These are phyloP conservation scores for Ascochyta clinopodiicola DNA, from an alignment of 2,329 filamentous ascomycete species.

Conservation along the genomic window DNA sequence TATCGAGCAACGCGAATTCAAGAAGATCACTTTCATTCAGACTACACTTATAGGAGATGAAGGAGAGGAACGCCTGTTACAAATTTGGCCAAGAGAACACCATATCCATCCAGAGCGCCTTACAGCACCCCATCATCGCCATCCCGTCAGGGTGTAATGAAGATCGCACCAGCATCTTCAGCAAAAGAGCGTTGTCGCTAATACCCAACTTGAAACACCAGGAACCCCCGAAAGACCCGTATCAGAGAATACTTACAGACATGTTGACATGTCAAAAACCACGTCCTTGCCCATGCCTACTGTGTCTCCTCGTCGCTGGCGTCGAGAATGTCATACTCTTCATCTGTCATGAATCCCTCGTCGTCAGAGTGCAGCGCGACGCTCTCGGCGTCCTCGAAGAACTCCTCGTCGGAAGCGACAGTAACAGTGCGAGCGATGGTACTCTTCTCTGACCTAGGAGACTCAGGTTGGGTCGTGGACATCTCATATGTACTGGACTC, in stretches of 20 bases:
- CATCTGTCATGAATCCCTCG: slow-evolving; percentile 89
- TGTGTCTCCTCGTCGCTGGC: slow-evolving; percentile 82
- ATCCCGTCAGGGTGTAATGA: slow-evolving; percentile 23
- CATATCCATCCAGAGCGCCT: slow-evolving; percentile 19
- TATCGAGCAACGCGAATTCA: not conserved
- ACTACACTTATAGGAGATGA: slow-evolving; percentile 28
- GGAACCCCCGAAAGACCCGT: slow-evolving; percentile 3
- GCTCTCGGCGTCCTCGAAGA: slow-evolving; percentile 65
- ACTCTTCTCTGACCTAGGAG: slow-evolving; percentile 34
- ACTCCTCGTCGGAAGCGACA: slow-evolving; percentile 57
- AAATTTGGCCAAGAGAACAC: slow-evolving; percentile 5
- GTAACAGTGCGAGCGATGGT: slow-evolving; percentile 41
- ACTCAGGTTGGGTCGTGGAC: slow-evolving; percentile 37
- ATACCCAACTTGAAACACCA: slow-evolving; percentile 25
- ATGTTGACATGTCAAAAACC: not conserved
- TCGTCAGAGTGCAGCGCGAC: slow-evolving; percentile 63
- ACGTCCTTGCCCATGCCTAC: slow-evolving; percentile 6
- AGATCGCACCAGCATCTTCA: slow-evolving; percentile 19
- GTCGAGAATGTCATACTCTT: slow-evolving; percentile 97
- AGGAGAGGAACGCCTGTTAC: slow-evolving; percentile 22
- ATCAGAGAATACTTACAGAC: slow-evolving; percentile 3
- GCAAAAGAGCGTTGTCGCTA: slow-evolving; percentile 29
- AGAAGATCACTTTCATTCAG: slow-evolving; percentile 25
- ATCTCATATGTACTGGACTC: slow-evolving; percentile 75
- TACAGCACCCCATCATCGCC: slow-evolving; percentile 16